Evolutionary conservation across 148 eudicot genomes (phyloP), one percentile per base, ranked within the genome.

Genomic region (Rhododendron kiyosumense): DNA sequence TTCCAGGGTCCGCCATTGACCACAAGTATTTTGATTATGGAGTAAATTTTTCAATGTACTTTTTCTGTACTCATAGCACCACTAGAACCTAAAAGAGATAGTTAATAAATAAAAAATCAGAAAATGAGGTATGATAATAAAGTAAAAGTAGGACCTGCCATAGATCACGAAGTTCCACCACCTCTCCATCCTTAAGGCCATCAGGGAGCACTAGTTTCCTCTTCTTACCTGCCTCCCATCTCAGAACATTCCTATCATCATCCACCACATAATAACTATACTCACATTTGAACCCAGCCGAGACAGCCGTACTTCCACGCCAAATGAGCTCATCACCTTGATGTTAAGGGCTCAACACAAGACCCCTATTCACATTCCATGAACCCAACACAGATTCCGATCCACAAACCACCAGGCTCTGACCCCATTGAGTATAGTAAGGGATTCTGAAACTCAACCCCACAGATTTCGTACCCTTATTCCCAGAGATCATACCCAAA

Each of bases 191-290:
- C 61, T 92, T 91, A 84, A 91, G 89, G 32, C 93, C 92, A 17
- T 90, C 89, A 18, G 98, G 92, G 79, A 95, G 81, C 67, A 87
- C 26, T 74, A 96, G 85, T 69, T 92, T 94, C 81, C 98, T 91
- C 88, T 90, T 96, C 84, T 88, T 91, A 84, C 98, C 96, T 90
- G 89, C 89, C 84, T 96, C 99, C 89, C 91, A 89, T 86, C 99
- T 93, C 67, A 94, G 73, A n/a, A 95, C 91, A 89, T 94, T 95
- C 88, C 84, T 96, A 38, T 88, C 88, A 84, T 95, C 97, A 89
- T 95, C 95, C 92, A 96, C 98, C 84, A 96, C 95, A 92, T 94
- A 95, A 79, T 95, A 96, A 81, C 91, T 93, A 83, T 96, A 96
- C 86, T 96, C 98, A 73, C 93, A 89, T 48, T 76, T 92, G 78